Base-by-base conservation (phyloP, 305 asterid genomes). In the Petunia hybrid region DNA sequence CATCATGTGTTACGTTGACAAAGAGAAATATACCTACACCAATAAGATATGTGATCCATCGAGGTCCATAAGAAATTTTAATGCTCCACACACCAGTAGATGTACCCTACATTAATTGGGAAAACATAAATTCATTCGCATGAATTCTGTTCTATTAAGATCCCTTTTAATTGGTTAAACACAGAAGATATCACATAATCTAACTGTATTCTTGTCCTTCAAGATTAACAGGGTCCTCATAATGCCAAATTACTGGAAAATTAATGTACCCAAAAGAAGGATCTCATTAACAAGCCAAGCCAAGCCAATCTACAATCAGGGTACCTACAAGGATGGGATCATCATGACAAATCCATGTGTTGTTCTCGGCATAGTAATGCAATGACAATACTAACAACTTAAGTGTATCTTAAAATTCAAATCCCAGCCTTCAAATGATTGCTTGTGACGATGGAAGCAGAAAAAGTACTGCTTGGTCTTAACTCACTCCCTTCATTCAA, bases 31-130 rank as follows among this genome's bases (percentile, higher is more conserved):
- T 86, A 95, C 97, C 95, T 87, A 90, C 68, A 76, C 94, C 93
- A 73, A 82, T 62, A 75, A 90, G 22, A 82, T 93, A 95, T 68
- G 88, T 87, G 68, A 89, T 60, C 97, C 97, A 92, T 64, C 96
- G 89, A 80, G 93, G 97, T 80, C 89, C 93, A 80, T 91, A 93
- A 36, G 95, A 90, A 74, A 95, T 73, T 82, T 88, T 87, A 79
- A 95, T 87, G 79, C 61, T 59, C 88, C 89, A 88, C 82, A 83
- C 84, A 69, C 86, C 88, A 61, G 79, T 75, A 41, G 67, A 82
- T 68, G 80, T 64, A 73, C 89, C 95, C 99, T 95, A 82, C 83
- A 87, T 80, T 64, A 81, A 83, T 81, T 70, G 66, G 67, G 76
- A 75, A 65, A 78, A 13, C 7, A 10, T 77, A 60, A 39, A 39